Conservation (phyloP, 2,329 filamentous ascomycete genomes). For the Aspergillus sclerotialis region DNA sequence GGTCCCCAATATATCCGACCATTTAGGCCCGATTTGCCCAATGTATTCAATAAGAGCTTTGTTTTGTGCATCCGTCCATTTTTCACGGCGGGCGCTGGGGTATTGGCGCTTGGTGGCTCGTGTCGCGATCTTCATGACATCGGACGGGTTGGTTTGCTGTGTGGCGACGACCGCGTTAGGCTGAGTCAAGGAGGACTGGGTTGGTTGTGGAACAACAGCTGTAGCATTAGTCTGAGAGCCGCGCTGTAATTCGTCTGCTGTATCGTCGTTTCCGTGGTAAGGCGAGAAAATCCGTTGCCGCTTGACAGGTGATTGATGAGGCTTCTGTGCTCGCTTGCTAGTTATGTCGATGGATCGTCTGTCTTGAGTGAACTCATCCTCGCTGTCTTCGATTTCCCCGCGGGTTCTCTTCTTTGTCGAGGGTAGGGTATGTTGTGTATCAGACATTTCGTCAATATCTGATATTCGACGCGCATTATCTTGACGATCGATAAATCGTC, state of each 20-base stretch:
- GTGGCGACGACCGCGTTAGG: neutral
- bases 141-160: neutral
- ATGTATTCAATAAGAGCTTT: slow-evolving; percentile 45
- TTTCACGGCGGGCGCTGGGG: too few species aligned
- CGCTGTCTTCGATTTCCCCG: slow-evolving; percentile 15
- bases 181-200: neutral
- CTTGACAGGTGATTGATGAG: slow-evolving; percentile 2
- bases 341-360: slow-evolving; percentile 24
- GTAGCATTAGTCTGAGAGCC: too few species aligned
- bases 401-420: slow-evolving; percentile 13
- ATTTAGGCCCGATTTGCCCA: slow-evolving; percentile 38
- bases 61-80: slow-evolving; percentile 37
- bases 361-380: slow-evolving; percentile 40
- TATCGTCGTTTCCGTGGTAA: slow-evolving; percentile 8
- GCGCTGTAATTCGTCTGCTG: neutral
- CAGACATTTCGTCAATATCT: slow-evolving; percentile 21
- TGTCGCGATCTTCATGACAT: neutral
- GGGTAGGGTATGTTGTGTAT: slow-evolving; percentile 8
- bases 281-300: slow-evolving; percentile 1
- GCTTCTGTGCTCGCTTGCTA: slow-evolving; percentile 29
- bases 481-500: slow-evolving; percentile 30
- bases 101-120: neutral
- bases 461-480: slow-evolving; percentile 25
- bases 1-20: slow-evolving; percentile 38
- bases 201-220: too few species aligned